A percentile compares a stretch with the other conserved stretches of the same genome.
These are phyloP conservation scores for Pyrrhoderma noxium DNA, from an alignment of 1,284 basidiomycete genomes.

Conservation along the genomic window DNA sequence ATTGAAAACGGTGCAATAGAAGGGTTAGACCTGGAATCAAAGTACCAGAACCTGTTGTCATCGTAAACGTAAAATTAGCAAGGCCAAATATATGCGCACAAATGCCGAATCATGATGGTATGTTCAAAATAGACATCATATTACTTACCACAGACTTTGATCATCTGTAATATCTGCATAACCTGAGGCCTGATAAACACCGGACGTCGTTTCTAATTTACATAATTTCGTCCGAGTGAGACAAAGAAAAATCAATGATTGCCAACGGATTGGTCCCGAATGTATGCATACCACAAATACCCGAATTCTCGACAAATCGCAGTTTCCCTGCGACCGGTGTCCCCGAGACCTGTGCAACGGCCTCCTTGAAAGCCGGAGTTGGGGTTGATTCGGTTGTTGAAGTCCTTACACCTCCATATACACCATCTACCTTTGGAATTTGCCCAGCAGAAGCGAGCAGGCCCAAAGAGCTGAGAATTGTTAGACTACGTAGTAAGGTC, in stretches of 20 bases:
- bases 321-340: conserved; percentile 17
- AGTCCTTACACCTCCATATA: conserved; percentile 13
- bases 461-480: not conserved
- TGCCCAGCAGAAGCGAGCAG: conserved; percentile 13
- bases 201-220: conserved; percentile 47
- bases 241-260: too few relatives aligned
- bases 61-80: conserved; percentile 1
- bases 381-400: not conserved
- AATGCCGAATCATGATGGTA: too few relatives aligned
- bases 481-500: not conserved
- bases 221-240: too few relatives aligned
- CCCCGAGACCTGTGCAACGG: conserved; percentile 12
- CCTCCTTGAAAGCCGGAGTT: conserved; percentile 1
- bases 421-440: conserved; percentile 13
- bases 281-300: conserved; percentile 19
- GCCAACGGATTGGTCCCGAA: not conserved
- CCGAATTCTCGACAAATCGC: conserved; percentile 19
- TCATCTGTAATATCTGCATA: conserved; percentile 48
- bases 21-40: conserved; percentile 50
- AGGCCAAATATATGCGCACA: conserved; percentile 7
- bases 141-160: conserved; percentile 47
- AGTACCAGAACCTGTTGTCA: conserved; percentile 56
- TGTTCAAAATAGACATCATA: too few relatives aligned
- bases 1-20: conserved; percentile 50
- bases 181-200: conserved; percentile 51